These are phyloP conservation scores for Gyromitra esculenta DNA, from an alignment of 2,329 filamentous ascomycete species.

Conservation along the genomic window DNA sequence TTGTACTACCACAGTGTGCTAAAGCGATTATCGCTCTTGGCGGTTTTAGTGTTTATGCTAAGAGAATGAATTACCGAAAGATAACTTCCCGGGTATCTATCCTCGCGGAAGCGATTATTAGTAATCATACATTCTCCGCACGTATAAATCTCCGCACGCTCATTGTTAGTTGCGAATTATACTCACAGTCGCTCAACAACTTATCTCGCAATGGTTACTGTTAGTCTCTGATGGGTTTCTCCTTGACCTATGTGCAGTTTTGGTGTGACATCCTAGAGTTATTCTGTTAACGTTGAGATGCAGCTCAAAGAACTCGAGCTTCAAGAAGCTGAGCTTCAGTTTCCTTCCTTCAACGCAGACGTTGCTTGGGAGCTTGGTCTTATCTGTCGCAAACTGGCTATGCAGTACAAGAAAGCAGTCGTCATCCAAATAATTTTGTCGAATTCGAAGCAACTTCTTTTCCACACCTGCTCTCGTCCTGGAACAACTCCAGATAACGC, in stretches of 20 bases:
- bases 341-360: conserved; percentile 68
- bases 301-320: conserved; percentile 33
- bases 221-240: conserved; percentile 21
- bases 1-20: no score
- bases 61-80: no score
- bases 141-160: conserved; percentile 18
- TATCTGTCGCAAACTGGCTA: conserved; percentile 71
- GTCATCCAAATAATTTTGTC: conserved; percentile 74
- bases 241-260: not conserved
- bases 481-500: conserved; percentile 78
- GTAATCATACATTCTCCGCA: conserved; percentile 18
- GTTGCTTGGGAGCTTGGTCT: conserved; percentile 74
- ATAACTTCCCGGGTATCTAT: not conserved
- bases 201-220: conserved; percentile 26
- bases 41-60: not conserved
- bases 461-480: conserved; percentile 73
- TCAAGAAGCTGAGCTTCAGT: conserved; percentile 32
- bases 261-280: not conserved
- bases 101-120: conserved; percentile 7
- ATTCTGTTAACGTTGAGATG: conserved; percentile 6
- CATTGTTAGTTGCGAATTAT: not conserved
- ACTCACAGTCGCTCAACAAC: not conserved
- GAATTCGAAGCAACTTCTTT: conserved; percentile 70
- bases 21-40: not conserved
- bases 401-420: conserved; percentile 66